Evolutionary conservation across 2,329 filamentous ascomycete genomes (phyloP), one percentile per base, ranked within the genome.

Genomic region (Scedosporium aurantiacum): DNA sequence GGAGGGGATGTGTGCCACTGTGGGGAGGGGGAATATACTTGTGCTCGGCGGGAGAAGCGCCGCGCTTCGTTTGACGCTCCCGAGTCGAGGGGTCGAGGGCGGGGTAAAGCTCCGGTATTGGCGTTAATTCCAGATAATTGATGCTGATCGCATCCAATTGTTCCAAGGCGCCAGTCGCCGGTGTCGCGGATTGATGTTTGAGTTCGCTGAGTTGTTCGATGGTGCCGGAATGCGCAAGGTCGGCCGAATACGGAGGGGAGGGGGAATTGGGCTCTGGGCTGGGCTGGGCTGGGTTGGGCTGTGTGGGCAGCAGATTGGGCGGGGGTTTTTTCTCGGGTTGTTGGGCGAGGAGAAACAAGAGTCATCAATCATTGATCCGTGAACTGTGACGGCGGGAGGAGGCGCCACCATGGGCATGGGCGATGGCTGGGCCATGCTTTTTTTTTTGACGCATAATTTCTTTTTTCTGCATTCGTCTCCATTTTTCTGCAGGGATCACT

Each of bases 41-140:
- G 8, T 18, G 37, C 40, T 63, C 56, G 62, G 63, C 56, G 61
- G 63, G 66, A 61, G 63, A 59, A 50, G 57, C 58, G 58, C 50
- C 61, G 58, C 62, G 63, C 60, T 60, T 25, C 52, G 21, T 37
- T 37, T 37, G 32, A 37, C 23, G 52, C n/a, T 21, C 18, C 32
- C 18, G 32, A n/a, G n/a, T 10, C 23, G 16, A 45, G 57, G 57
- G 57, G 57, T 32, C 27, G 32, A 16, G n/a, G 40, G 41, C 37
- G 57, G 32, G 57, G 54, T 57, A 57, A 55, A 40, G 54, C 14
- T 32, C 16, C 12, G 54, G 54, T 57, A 40, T 32, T 16, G 12
- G 21, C n/a, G 40, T 32, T 25, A 60, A 55, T 21, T 10, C 27
- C 27, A 50, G 58, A n/a, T 50, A 55, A 55, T 43, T 41, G 47